Conservation (phyloP, 2,329 filamentous ascomycete species). For the Clonostachys rhizophaga region DNA sequence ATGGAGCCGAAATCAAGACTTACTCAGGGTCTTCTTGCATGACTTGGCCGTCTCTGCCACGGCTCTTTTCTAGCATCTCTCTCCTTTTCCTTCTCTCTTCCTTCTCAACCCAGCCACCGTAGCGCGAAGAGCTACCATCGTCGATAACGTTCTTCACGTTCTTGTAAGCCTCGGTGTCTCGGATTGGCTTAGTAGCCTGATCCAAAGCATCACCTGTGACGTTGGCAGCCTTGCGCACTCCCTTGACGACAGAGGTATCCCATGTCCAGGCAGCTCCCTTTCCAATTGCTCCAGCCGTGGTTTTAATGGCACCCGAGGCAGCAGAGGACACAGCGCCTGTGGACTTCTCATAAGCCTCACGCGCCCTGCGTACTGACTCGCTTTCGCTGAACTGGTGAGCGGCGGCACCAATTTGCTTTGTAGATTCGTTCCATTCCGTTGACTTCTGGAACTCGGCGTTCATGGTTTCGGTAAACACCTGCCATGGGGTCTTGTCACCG, state of each 20-base stretch:
- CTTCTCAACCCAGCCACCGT: conserved; percentile 95
- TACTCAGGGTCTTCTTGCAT: conserved; percentile 85
- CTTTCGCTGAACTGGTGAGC: conserved; percentile 92
- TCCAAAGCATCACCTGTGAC: conserved; percentile 84
- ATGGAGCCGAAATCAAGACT: conserved; percentile 25
- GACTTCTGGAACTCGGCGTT: conserved; percentile 90
- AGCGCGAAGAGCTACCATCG: conserved; percentile 91
- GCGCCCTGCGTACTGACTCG: conserved; percentile 80
- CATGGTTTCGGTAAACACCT: conserved; percentile 98
- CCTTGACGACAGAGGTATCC: conserved; percentile 92
- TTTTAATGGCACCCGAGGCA: conserved; percentile 76
- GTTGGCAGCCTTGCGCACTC: conserved; percentile 79
- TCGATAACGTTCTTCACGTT: conserved; percentile 94
- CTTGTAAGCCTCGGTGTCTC: conserved; percentile 92
- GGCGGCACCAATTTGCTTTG: conserved; percentile 85
- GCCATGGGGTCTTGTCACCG: conserved; percentile 97
- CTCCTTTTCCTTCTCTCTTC: conserved; percentile 82
- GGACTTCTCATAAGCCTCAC: conserved; percentile 81
- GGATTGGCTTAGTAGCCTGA: conserved; percentile 89
- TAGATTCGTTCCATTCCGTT: conserved; percentile 99
- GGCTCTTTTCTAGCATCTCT: conserved; percentile 66
- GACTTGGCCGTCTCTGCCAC: conserved; percentile 47
- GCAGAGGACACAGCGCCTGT: conserved; percentile 77
- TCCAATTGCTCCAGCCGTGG: conserved; percentile 80
- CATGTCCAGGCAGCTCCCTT: conserved; percentile 95